Percentiles rank a stretch among this genome's conserved stretches.
These are phyloP conservation scores for Zelonia costaricensis DNA, from an alignment of 208 protist genomes.

Conservation along the genomic window DNA sequence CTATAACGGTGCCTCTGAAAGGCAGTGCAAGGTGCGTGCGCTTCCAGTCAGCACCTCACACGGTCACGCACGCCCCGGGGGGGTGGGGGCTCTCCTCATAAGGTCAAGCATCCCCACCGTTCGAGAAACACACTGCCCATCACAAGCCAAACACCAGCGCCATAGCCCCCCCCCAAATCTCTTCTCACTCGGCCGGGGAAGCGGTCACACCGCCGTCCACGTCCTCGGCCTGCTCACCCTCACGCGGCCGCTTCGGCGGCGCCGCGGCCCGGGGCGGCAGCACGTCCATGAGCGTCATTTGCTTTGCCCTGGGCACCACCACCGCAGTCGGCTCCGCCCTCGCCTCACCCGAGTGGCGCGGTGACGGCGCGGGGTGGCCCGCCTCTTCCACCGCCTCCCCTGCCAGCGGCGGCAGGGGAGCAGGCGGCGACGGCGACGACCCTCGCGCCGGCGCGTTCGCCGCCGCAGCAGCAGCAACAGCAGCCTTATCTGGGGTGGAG, in stretches of 20 bases:
- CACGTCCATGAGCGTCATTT: slow-evolving; percentile 24
- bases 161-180: too few relatives aligned
- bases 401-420: neutral
- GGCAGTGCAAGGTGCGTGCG: too few relatives aligned
- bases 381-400: neutral
- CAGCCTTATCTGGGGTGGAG: too few relatives aligned
- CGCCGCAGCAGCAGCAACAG: neutral
- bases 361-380: neutral
- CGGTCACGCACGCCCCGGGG: too few relatives aligned
- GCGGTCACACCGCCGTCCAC: slow-evolving; percentile 18
- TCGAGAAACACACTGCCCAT: neutral
- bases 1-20: too few relatives aligned
- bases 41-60: too few relatives aligned
- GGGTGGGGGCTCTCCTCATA: too few relatives aligned
- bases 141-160: too few relatives aligned
- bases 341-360: slow-evolving; percentile 9
- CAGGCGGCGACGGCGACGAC: neutral
- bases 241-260: slow-evolving; percentile 17
- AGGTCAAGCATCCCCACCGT: too few relatives aligned
- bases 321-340: slow-evolving; percentile 28
- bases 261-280: slow-evolving; percentile 4
- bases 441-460: neutral
- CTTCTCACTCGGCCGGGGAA: slow-evolving; percentile 1
- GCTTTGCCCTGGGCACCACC: slow-evolving; percentile 6
- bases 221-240: slow-evolving; percentile 18